Evolutionary conservation across 2,329 filamentous ascomycete species (phyloP).

Genomic region (Aspergillus sp.): DNA sequence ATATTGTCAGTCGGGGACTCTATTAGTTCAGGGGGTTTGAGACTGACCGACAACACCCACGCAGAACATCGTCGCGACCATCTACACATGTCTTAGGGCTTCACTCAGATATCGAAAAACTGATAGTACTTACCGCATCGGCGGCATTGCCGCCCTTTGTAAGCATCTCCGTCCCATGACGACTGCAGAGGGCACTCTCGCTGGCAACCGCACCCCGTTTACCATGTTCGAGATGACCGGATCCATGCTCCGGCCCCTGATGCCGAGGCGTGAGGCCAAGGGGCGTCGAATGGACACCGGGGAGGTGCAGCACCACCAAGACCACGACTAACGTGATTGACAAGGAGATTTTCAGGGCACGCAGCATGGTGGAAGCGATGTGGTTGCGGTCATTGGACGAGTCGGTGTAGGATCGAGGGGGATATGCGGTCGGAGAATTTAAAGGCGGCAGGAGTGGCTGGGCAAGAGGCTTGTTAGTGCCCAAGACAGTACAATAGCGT

Average conservation of each 20-base stretch:
- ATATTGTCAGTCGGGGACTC: neutral
- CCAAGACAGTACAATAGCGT: neutral
- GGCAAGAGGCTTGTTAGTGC: neutral
- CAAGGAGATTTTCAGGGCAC: slow-evolving; percentile 16
- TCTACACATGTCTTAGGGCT: slow-evolving; percentile 28
- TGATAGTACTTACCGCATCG: slow-evolving; percentile 58
- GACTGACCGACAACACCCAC: slow-evolving; percentile 65
- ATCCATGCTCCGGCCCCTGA: slow-evolving; percentile 11
- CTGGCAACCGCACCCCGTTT: slow-evolving; percentile 66
- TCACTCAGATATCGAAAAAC: neutral
- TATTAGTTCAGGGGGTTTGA: neutral
- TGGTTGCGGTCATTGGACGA: neutral
- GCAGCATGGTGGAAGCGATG: slow-evolving; percentile 14
- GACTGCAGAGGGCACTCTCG: slow-evolving; percentile 67
- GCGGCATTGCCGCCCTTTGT: slow-evolving; percentile 68
- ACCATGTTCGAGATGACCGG: slow-evolving; percentile 29
- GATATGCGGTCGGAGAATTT: neutral
- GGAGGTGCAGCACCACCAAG: slow-evolving; percentile 22
- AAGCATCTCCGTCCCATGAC: slow-evolving; percentile 65
- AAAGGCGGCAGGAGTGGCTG: slow-evolving; percentile 15
- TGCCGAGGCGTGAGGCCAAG: slow-evolving; percentile 14
- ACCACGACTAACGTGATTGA: slow-evolving; percentile 19
- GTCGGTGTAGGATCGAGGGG: neutral
- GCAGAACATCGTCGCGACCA: slow-evolving; percentile 72
- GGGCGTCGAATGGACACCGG: slow-evolving; percentile 20